Percentiles rank a stretch among this genome's conserved stretches.
Conservation (phyloP, 2,329 filamentous ascomycete species). For the Ophiostoma perfectum region DNA sequence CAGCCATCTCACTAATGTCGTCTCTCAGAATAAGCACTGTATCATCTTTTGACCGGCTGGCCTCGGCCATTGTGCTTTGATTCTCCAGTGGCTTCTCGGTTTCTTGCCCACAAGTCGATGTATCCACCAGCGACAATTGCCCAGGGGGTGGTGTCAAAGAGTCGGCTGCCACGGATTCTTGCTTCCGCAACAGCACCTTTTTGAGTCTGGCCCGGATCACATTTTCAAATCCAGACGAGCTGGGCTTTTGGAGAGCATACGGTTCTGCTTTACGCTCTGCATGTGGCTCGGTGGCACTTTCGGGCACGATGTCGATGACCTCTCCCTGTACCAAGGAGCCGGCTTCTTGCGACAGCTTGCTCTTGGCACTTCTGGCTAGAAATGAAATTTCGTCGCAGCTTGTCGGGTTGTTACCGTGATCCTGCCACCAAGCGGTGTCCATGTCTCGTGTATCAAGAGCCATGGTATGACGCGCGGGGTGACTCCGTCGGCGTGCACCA, state of each 20-base stretch:
- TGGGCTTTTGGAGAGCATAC: background rate
- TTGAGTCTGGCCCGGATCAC: conserved; percentile 21
- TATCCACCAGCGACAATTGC: background rate
- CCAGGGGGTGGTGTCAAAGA: background rate
- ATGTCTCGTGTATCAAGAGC: background rate
- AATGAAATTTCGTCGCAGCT: background rate
- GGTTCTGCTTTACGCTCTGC: background rate
- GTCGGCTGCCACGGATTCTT: background rate
- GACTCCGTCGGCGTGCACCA: background rate
- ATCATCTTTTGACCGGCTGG: background rate
- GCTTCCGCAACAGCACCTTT: conserved; percentile 19
- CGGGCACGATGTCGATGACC: background rate
- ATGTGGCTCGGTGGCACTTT: no score
- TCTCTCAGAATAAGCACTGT: background rate
- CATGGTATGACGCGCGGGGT: conserved; percentile 10
- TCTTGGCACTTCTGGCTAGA: background rate
- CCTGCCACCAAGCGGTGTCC: conserved; percentile 9
- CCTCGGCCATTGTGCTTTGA: background rate
- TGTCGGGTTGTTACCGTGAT: background rate
- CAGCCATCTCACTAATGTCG: background rate
- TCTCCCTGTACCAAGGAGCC: background rate
- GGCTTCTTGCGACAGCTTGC: background rate
- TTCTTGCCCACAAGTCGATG: background rate
- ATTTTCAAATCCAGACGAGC: conserved; percentile 18
- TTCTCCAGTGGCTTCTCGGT: background rate